Percentiles rank a stretch among this genome's conserved stretches.
Conservation (phyloP, 2,329 filamentous ascomycete genomes). For the Capronia americana region DNA sequence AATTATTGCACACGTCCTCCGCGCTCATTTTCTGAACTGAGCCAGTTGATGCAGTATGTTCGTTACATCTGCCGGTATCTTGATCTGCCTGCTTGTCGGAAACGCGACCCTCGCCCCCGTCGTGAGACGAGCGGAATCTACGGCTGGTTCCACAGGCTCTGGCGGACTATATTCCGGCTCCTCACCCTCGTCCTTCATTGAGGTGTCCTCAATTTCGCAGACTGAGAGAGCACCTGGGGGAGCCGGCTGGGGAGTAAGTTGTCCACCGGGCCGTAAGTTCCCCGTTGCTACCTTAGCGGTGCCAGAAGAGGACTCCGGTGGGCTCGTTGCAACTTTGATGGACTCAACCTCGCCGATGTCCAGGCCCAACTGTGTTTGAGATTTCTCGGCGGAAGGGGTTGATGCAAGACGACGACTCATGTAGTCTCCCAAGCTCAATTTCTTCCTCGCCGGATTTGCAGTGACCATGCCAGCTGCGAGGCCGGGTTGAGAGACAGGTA, state of each 20-base stretch:
- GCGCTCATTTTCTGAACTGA: slow-evolving; percentile 16
- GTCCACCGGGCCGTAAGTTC: slow-evolving; percentile 6
- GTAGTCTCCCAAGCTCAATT: slow-evolving; percentile 59
- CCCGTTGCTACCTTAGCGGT: slow-evolving; percentile 2
- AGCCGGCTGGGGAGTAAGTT: slow-evolving; percentile 14
- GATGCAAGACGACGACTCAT: slow-evolving; percentile 47
- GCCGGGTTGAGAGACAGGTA: slow-evolving; percentile 39
- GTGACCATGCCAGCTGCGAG: slow-evolving; percentile 44
- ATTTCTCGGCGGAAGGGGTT: slow-evolving; percentile 51
- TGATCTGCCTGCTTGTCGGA: not conserved
- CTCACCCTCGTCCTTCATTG: slow-evolving; percentile 29
- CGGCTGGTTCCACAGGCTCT: slow-evolving; percentile 8
- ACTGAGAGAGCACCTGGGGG: slow-evolving; percentile 4
- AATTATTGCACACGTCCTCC: slow-evolving; percentile 13
- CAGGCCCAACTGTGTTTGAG: slow-evolving; percentile 41
- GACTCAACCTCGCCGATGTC: slow-evolving; percentile 13
- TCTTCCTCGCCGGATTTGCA: slow-evolving; percentile 59
- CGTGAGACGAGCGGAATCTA: not conserved
- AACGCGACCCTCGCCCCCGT: not conserved
- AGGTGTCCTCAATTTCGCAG: slow-evolving; percentile 21
- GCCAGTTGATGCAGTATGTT: slow-evolving; percentile 26
- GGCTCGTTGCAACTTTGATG: slow-evolving; percentile 15
- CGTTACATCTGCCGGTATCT: slow-evolving; percentile 18
- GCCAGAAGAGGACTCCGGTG: slow-evolving; percentile 21
- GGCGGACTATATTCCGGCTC: slow-evolving; percentile 33